Base-by-base conservation (phyloP, 1,139 yeast genomes). In the Suhomyces chickasaworum region DNA sequence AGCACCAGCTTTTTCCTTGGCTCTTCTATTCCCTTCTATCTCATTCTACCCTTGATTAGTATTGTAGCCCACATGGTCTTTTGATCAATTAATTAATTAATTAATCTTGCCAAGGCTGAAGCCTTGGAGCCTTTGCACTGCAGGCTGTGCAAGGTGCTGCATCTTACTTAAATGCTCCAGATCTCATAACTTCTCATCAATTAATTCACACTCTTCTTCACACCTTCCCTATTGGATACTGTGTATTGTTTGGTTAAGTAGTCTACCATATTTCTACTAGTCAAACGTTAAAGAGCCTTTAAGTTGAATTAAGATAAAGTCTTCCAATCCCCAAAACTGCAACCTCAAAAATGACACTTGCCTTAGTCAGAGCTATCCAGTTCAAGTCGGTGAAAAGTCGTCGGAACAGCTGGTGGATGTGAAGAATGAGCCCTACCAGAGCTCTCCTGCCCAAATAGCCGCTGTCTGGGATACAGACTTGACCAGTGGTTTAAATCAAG, bases 401-500 rank as follows among this genome's bases (percentile, higher is more conserved):
- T 35, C 50, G 37, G 44, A 16, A 22, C 33, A 20, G 27, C 39
- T 15, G 21, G 15, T 23, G 6, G n/a, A n/a, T 15, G 16, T 39
- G 29, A 37, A 37, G n/a, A 33, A 18, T n/a, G 64, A 62, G 42
- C 64, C 73, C 9, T 71, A 71, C 53, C 60, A 76, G 47, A 55
- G 72, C 12, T 43, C 69, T 0, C 56, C 69, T 32, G 60, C 63
- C 7, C 63, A 69, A 46, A 73, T 74, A 20, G 71, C 69, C 17
- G 58, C 64, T 18, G 36, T 58, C 4, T 80, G 72, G 54, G 56
- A 60, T 2, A 71, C 84, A 2, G 63, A 72, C 57, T 41, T 66
- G 12, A 61, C 67, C 2, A 66, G 65, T 46, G 91, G 93, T n/a
- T 70, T 84, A 36, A 53, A 74, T 1, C 52, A 61, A 2, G 51